Percentiles rank a stretch among this genome's conserved stretches.
These are phyloP conservation scores for Luffa aegyptiaca DNA, from an alignment of 306 rosid genomes.

Conservation along the genomic window DNA sequence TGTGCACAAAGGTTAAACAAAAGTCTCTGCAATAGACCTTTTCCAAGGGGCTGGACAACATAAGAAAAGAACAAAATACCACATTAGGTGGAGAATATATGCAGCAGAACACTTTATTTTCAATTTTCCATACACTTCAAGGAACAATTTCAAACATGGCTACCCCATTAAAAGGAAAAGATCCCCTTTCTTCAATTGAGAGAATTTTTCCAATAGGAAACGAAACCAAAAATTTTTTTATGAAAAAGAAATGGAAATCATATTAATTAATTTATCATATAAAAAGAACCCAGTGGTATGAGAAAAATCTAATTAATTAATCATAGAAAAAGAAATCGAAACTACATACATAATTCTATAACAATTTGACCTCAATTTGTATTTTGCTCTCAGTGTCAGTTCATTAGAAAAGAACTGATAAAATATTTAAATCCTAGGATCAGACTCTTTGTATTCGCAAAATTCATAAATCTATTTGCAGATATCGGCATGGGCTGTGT, in stretches of 20 bases:
- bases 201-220: background rate
- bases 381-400: background rate
- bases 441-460: background rate
- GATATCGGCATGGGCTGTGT: background rate
- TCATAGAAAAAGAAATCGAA: background rate
- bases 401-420: background rate
- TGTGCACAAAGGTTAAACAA: slow-evolving; percentile 85
- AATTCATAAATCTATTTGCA: background rate
- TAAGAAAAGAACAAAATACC: slow-evolving; percentile 6
- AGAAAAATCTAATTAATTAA: background rate
- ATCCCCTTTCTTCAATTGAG: background rate
- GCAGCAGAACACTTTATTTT: background rate
- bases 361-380: background rate
- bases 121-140: background rate
- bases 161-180: background rate
- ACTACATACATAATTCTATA: background rate
- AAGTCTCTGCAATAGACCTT: slow-evolving; percentile 96
- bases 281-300: background rate
- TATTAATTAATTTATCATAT: background rate
- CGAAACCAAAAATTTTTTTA: background rate
- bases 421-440: background rate
- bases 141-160: background rate
- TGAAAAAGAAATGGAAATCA: background rate
- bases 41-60: slow-evolving; percentile 83
- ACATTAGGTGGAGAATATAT: slow-evolving; percentile 15